phyloP scores from a whole-genome alignment of 495 filamentous ascomycete genomes.

The Xylaria castorea region DNA sequence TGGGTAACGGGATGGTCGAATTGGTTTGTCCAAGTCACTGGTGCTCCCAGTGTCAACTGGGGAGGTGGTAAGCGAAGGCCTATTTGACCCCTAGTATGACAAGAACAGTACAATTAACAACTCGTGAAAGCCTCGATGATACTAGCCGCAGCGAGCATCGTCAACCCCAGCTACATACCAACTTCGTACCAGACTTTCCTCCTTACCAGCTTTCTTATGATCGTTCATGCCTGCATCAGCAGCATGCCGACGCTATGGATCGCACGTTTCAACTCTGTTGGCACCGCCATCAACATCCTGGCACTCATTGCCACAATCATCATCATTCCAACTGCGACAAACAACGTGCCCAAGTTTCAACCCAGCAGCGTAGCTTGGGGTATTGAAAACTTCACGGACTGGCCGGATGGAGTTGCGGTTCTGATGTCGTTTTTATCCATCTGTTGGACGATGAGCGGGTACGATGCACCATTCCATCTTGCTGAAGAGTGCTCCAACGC shows the following conservation, averaged over 20 bases:
- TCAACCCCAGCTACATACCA: slow-evolving; percentile 69
- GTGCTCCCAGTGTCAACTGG: slow-evolving; percentile 65
- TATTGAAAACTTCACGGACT: slow-evolving; percentile 74
- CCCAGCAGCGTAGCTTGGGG: slow-evolving; percentile 70
- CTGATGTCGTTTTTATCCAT: slow-evolving; percentile 78
- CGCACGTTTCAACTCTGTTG: slow-evolving; percentile 76
- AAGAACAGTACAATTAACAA: slow-evolving; percentile 51
- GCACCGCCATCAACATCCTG: slow-evolving; percentile 77
- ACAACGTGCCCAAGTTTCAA: slow-evolving; percentile 65
- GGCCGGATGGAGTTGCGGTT: slow-evolving; percentile 72
- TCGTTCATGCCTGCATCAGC: slow-evolving; percentile 73
- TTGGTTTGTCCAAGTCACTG: slow-evolving; percentile 74
- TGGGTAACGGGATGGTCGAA: slow-evolving; percentile 81
- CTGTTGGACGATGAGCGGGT: slow-evolving; percentile 64
- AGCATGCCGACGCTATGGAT: slow-evolving; percentile 79
- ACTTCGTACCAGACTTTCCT: slow-evolving; percentile 74
- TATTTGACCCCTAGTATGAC: background rate
- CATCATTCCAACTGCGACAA: slow-evolving; percentile 69
- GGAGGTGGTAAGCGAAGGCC: slow-evolving; percentile 40
- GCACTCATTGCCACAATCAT: slow-evolving; percentile 72
- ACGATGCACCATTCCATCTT: slow-evolving; percentile 78
- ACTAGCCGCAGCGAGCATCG: slow-evolving; percentile 72
- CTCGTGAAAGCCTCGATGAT: slow-evolving; percentile 68
- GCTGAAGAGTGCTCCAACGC: slow-evolving; percentile 82
- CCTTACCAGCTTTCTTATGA: slow-evolving; percentile 71